Evolutionary conservation across 1,284 basidiomycete species (phyloP).

Genomic region (Ustilago curta): DNA sequence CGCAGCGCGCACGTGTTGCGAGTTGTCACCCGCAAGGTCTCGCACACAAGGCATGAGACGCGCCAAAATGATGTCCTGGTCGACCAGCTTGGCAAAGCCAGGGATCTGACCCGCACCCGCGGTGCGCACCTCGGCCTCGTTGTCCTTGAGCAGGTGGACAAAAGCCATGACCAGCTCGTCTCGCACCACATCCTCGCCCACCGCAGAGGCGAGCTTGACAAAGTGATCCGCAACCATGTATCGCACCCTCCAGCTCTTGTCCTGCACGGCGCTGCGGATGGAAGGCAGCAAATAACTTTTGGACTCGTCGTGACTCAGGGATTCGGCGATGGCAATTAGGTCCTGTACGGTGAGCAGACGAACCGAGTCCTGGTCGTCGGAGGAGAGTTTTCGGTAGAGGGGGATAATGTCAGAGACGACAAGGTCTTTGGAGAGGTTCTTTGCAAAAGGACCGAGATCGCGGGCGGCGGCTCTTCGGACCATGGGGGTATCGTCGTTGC

Average conservation of each 20-base stretch:
- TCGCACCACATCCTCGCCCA: conserved; percentile 88
- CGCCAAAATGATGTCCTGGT: conserved; percentile 92
- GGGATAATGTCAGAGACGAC: conserved; percentile 85
- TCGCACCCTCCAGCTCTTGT: conserved; percentile 98
- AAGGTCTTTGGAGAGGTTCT: conserved; percentile 69
- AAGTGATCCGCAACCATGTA: conserved; percentile 99
- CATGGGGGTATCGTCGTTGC: conserved; percentile 98
- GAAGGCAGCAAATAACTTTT: conserved; percentile 87
- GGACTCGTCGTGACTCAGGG: conserved; percentile 85
- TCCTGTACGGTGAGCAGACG: conserved; percentile 95
- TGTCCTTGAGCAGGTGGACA: conserved; percentile 94
- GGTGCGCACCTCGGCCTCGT: conserved; percentile 97
- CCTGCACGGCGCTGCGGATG: conserved; percentile 84
- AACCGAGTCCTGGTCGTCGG: conserved; percentile 98
- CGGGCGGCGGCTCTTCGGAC: conserved; percentile 95
- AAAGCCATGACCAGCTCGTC: conserved; percentile 95
- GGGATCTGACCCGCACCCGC: conserved; percentile 96
- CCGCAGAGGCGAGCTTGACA: conserved; percentile 91
- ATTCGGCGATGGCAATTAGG: conserved; percentile 89
- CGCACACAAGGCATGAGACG: conserved; percentile 96
- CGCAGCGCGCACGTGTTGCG: conserved; percentile 96
- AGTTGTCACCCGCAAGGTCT: conserved; percentile 91
- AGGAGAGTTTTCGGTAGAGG: conserved; percentile 92
- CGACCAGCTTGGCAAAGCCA: conserved; percentile 93
- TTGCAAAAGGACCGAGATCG: conserved; percentile 78